phyloP scores from a whole-genome alignment of 2,329 filamentous ascomycete genomes.

The Chaetomiaceae sp. region DNA sequence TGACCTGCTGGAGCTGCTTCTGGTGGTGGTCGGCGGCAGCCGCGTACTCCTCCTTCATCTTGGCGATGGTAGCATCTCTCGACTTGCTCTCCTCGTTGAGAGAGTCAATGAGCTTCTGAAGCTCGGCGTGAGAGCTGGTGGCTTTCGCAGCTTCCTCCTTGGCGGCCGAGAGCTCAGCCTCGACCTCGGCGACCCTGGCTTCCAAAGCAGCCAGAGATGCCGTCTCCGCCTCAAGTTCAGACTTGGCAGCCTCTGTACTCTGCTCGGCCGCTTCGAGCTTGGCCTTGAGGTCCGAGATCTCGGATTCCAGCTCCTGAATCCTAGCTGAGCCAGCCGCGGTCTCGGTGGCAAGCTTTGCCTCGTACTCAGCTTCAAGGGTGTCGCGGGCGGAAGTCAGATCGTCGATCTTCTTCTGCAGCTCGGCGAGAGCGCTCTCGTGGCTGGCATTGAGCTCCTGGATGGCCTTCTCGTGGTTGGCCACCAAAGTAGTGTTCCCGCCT shows the following conservation, averaged over 20 bases:
- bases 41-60: conserved; percentile 47
- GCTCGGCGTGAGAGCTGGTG: conserved; percentile 43
- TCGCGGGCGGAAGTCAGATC: conserved; percentile 46
- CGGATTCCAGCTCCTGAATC: conserved; percentile 47
- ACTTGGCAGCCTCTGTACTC: conserved; percentile 39
- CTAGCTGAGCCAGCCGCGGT: conserved; percentile 42
- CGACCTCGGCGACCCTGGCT: conserved; percentile 39
- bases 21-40: conserved; percentile 46
- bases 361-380: conserved; percentile 42
- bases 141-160: conserved; percentile 40
- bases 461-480: conserved; percentile 45
- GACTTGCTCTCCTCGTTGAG: conserved; percentile 30
- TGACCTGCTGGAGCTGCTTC: conserved; percentile 54
- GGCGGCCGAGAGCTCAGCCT: conserved; percentile 44
- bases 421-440: conserved; percentile 45
- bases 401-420: conserved; percentile 53
- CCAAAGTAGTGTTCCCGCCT: conserved; percentile 41
- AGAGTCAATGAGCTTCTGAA: conserved; percentile 46
- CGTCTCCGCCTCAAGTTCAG: conserved; percentile 42
- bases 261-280: conserved; percentile 46
- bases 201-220: conserved; percentile 38
- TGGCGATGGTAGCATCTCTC: conserved; percentile 47
- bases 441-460: conserved; percentile 47
- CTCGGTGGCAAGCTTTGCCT: conserved; percentile 42
- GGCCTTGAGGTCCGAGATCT: conserved; percentile 48